Conservation (phyloP, 75 land plant species). For the Selaginella tamariscina region DNA sequence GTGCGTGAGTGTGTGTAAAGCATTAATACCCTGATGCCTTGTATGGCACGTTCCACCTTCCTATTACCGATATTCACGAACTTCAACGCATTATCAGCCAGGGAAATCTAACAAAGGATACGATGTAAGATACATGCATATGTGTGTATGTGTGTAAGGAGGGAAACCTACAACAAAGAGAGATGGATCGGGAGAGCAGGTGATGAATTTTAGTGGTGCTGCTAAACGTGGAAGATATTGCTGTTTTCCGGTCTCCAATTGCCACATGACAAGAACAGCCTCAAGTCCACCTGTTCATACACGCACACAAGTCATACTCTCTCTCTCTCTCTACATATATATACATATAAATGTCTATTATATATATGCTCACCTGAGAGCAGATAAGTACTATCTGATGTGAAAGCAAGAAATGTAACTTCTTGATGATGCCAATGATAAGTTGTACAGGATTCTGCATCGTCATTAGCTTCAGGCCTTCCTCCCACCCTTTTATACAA, state of each 20-base stretch:
- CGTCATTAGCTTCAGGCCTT: constrained; percentile 33
- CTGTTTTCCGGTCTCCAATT: constrained; percentile 77
- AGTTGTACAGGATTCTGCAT: constrained; percentile 65
- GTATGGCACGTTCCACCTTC: constrained; percentile 43
- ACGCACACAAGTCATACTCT: neutral
- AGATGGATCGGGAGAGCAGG: constrained; percentile 51
- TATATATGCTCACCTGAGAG: constrained; percentile 65
- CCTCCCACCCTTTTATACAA: too few relatives aligned
- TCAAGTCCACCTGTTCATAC: constrained; percentile 58
- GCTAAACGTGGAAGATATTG: constrained; percentile 81
- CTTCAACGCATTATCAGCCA: constrained; percentile 76
- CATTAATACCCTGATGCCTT: constrained; percentile 65
- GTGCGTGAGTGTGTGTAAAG: too few relatives aligned
- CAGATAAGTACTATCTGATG: constrained; percentile 76
- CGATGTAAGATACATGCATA: neutral
- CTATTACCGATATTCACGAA: constrained; percentile 59
- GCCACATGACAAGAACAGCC: constrained; percentile 92
- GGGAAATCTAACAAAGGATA: constrained; percentile 39
- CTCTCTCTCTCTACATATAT: too few relatives aligned
- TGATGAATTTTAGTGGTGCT: constrained; percentile 50
- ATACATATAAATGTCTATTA: neutral
- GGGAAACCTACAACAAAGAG: constrained; percentile 55
- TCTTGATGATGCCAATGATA: constrained; percentile 82
- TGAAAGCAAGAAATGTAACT: constrained; percentile 59
- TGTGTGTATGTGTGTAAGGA: neutral